These are phyloP conservation scores for Phytophthora fragariae DNA, from an alignment of 352 stramenopile species.

Conservation along the genomic window DNA sequence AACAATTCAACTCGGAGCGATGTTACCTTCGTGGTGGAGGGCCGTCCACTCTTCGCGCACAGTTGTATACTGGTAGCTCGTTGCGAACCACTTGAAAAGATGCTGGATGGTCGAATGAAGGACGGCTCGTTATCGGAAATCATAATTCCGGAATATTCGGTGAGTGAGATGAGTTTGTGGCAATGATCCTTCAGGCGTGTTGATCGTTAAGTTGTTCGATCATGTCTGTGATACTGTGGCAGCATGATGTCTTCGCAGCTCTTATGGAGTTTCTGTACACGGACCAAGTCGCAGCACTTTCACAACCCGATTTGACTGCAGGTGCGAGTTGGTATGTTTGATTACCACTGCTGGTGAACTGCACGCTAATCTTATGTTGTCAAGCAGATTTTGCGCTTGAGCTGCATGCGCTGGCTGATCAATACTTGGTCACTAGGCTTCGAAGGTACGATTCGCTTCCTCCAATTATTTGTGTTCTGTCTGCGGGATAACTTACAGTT, in stretches of 20 bases:
- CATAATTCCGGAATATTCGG: conserved; percentile 75
- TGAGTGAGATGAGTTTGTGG: conserved; percentile 31
- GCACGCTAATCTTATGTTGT: neutral
- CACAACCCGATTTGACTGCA: conserved; percentile 43
- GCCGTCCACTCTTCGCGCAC: conserved; percentile 72
- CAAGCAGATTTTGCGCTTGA: conserved; percentile 81
- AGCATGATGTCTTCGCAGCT: conserved; percentile 83
- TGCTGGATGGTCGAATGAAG: conserved; percentile 91
- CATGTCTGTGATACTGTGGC: conserved; percentile 6
- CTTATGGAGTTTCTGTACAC: conserved; percentile 93
- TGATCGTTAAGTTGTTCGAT: conserved; percentile 4
- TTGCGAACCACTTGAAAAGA: conserved; percentile 91
- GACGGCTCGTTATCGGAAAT: conserved; percentile 77
- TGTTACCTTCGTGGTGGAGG: conserved; percentile 87
- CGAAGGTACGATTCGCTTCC: conserved; percentile 41
- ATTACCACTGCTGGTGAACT: neutral
- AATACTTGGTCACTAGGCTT: conserved; percentile 81
- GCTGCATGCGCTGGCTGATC: conserved; percentile 82
- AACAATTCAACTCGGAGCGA: conserved; percentile 88
- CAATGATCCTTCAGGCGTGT: neutral
- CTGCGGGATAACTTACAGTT: neutral
- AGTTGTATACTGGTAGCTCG: conserved; percentile 89
- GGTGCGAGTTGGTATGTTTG: conserved; percentile 34
- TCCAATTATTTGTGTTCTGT: neutral
- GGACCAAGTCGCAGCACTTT: conserved; percentile 69